Conservation (phyloP, 345 rosid species). For the Cardamine resedifolia region DNA sequence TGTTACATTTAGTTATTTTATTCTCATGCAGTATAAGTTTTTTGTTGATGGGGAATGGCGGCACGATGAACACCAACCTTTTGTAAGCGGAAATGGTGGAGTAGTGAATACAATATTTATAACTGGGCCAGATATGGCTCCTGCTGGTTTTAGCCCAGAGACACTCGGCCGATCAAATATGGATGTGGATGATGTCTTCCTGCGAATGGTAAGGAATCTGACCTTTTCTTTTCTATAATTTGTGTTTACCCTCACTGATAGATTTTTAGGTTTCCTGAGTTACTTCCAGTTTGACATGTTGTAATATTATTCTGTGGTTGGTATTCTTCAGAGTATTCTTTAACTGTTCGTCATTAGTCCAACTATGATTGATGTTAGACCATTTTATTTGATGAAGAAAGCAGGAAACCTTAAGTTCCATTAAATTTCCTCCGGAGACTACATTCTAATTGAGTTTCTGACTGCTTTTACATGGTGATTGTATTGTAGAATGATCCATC, state of each 20-base stretch:
- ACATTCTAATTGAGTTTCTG: slow-evolving; percentile 27
- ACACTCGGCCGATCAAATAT: slow-evolving; percentile 52
- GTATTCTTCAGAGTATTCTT: neutral
- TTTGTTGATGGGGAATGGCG: slow-evolving; percentile 92
- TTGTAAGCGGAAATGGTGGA: slow-evolving; percentile 60
- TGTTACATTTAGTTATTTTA: slow-evolving; percentile 32
- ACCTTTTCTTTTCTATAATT: slow-evolving; percentile 3
- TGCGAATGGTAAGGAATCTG: slow-evolving; percentile 47
- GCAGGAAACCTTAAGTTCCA: slow-evolving; percentile 3
- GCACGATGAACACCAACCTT: slow-evolving; percentile 74
- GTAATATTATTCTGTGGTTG: neutral
- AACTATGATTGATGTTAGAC: slow-evolving; percentile 5
- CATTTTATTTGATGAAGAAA: slow-evolving; percentile 6
- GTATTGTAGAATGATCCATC: slow-evolving; percentile 37
- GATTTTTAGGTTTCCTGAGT: neutral
- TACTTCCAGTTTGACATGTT: neutral
- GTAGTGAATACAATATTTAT: slow-evolving; percentile 65
- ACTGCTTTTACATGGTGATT: slow-evolving; percentile 22
- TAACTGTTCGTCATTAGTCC: neutral
- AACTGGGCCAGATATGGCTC: slow-evolving; percentile 46
- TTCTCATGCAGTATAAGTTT: slow-evolving; percentile 79
- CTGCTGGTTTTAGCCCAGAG: slow-evolving; percentile 42
- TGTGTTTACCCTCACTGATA: neutral
- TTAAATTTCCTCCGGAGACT: neutral
- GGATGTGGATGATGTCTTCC: slow-evolving; percentile 74